phyloP scores from a whole-genome alignment of 768 basidiomycete species.

The Calocybe cyanea region DNA sequence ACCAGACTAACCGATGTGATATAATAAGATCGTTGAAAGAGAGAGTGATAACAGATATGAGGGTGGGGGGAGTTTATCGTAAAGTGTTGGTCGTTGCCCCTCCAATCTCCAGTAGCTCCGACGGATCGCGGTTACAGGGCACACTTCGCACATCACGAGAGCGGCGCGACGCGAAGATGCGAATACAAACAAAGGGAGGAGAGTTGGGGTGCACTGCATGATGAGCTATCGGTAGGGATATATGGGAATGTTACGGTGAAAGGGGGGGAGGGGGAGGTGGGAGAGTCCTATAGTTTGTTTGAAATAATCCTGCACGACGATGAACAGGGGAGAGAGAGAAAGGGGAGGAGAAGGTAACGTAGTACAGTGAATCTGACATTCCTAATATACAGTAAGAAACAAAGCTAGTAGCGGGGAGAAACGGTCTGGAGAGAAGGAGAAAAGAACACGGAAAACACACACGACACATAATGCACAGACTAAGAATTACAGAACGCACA shows the following conservation, averaged over 20 bases:
- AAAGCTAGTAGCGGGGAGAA: not conserved
- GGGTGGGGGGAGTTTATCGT: too few species aligned
- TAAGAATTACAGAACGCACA: conserved; percentile 1
- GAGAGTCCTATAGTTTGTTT: not conserved
- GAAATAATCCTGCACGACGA: too few species aligned
- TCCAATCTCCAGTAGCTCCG: too few species aligned
- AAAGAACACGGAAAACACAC: conserved; percentile 2
- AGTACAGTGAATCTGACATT: conserved; percentile 3
- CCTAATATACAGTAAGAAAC: conserved; percentile 14
- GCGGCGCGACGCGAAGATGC: too few species aligned
- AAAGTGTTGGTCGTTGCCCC: too few species aligned
- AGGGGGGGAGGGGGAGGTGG: not conserved
- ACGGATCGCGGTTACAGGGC: too few species aligned
- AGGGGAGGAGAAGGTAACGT: not conserved
- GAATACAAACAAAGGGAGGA: too few species aligned
- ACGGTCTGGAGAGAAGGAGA: not conserved
- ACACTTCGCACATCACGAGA: too few species aligned
- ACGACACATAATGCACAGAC: conserved; percentile 1
- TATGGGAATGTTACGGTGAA: too few species aligned
- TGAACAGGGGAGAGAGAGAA: not conserved
- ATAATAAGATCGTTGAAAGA: conserved; percentile 7
- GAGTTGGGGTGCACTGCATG: too few species aligned
- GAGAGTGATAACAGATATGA: too few species aligned
- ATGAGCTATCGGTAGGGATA: too few species aligned
- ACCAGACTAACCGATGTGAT: conserved; percentile 15